Evolutionary conservation across 2,329 filamentous ascomycete species (phyloP).

Genomic region (Neofusicoccum cordaticola): DNA sequence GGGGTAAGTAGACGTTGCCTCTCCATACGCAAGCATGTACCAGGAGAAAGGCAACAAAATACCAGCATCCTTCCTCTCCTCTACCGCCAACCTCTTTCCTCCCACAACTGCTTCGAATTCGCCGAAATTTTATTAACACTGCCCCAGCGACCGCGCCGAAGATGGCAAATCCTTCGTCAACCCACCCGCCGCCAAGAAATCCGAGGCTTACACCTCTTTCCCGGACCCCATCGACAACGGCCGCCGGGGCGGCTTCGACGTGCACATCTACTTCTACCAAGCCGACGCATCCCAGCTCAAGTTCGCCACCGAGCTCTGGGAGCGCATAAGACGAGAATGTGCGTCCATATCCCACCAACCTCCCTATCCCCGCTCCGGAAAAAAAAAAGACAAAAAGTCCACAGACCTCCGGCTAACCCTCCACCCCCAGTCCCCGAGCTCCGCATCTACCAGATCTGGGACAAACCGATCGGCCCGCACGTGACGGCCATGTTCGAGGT

Average conservation of each 20-base stretch:
- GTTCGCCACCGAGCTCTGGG: conserved; percentile 71
- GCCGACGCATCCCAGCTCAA: conserved; percentile 59
- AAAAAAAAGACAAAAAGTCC: not conserved
- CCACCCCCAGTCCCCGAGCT: conserved; percentile 69
- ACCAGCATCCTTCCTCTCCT: not conserved
- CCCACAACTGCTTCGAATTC: not conserved
- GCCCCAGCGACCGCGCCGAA: conserved; percentile 54
- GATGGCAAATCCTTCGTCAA: conserved; percentile 80
- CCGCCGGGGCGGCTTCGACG: conserved; percentile 71
- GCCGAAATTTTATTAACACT: not conserved
- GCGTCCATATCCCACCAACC: conserved; percentile 27
- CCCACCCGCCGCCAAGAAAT: conserved; percentile 57
- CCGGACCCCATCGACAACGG: conserved; percentile 65
- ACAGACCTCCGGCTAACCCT: too few species aligned
- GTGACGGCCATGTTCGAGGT: conserved; percentile 89
- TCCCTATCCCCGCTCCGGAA: too few species aligned
- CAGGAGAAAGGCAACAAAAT: not conserved
- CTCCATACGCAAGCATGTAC: not conserved
- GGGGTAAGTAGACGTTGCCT: not conserved
- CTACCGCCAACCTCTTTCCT: not conserved
- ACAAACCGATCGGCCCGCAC: conserved; percentile 77
- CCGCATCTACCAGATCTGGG: conserved; percentile 75
- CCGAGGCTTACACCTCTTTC: conserved; percentile 69
- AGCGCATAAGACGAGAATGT: conserved; percentile 79
- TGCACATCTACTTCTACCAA: conserved; percentile 80